phyloP scores from a whole-genome alignment of 352 stramenopile species.

The Pythium brassicae region DNA sequence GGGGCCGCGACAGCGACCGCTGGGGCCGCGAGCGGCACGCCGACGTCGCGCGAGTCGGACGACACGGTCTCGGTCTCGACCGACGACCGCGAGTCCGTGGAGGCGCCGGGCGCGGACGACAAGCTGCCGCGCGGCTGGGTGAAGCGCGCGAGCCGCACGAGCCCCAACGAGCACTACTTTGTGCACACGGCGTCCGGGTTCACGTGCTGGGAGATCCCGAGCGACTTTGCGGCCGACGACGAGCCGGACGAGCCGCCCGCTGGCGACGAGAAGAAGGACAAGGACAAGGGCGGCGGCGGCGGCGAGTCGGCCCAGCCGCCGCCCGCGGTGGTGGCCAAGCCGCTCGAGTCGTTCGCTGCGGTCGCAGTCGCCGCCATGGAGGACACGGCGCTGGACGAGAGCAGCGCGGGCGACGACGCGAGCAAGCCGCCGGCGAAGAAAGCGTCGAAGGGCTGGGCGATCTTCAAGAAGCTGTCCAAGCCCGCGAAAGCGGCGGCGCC shows the following conservation, averaged over 20 bases:
- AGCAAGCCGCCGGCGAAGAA: constrained; percentile 24
- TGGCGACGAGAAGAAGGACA: neutral
- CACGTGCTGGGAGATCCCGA: constrained; percentile 67
- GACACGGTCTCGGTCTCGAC: constrained; percentile 36
- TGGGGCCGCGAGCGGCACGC: constrained; percentile 13
- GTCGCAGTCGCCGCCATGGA: constrained; percentile 13
- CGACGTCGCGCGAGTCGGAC: constrained; percentile 34
- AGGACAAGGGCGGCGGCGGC: constrained; percentile 12
- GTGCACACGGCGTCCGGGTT: constrained; percentile 45
- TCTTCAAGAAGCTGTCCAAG: constrained; percentile 17
- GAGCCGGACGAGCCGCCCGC: constrained; percentile 4
- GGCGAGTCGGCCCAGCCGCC: neutral
- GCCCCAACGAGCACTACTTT: constrained; percentile 64
- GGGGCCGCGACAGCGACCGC: neutral
- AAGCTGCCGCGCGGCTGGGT: constrained; percentile 47
- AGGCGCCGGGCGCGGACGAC: constrained; percentile 22
- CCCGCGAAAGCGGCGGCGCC: constrained; percentile 1
- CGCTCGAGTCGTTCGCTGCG: constrained; percentile 8
- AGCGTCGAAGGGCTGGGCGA: constrained; percentile 21
- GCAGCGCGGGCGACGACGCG: constrained; percentile 5
- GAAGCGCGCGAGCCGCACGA: constrained; percentile 58
- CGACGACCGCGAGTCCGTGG: constrained; percentile 27
- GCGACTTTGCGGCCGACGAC: constrained; percentile 12
- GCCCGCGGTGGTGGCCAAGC: neutral
- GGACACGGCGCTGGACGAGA: constrained; percentile 15